These are phyloP conservation scores for Mycena vulgaris DNA, from an alignment of 768 basidiomycete species.

Conservation along the genomic window DNA sequence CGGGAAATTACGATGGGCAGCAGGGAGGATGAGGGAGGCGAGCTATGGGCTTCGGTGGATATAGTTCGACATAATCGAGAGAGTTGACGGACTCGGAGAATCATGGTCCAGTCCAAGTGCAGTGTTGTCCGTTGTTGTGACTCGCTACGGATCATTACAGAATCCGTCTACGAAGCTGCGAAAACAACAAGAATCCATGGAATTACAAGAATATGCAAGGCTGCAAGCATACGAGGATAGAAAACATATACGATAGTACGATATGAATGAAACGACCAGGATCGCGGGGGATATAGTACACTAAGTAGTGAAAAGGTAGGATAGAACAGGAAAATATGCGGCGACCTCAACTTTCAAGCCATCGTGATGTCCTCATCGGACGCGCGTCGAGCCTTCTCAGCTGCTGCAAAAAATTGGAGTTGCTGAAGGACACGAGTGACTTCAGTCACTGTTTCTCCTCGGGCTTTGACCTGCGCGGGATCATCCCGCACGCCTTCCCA, in stretches of 20 bases:
- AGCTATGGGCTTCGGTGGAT: conserved; percentile 25
- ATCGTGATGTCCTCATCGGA: conserved; percentile 19
- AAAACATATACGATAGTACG: conserved; percentile 7
- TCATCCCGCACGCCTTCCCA: conserved; percentile 71
- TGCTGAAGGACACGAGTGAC: conserved; percentile 59
- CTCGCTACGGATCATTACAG: no score
- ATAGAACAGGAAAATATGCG: background rate
- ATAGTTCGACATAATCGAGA: conserved; percentile 29
- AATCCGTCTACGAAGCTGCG: no score
- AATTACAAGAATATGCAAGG: background rate
- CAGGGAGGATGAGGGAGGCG: conserved; percentile 14
- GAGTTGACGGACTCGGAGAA: conserved; percentile 13
- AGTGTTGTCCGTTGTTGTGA: background rate
- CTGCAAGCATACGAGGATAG: no score
- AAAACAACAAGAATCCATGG: no score
- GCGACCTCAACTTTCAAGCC: background rate
- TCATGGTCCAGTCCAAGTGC: conserved; percentile 5
- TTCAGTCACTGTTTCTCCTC: conserved; percentile 56
- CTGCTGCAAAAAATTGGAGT: conserved; percentile 60
- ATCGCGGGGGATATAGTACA: conserved; percentile 20
- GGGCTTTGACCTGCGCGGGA: conserved; percentile 59
- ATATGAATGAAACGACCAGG: conserved; percentile 1
- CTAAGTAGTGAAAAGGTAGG: background rate
- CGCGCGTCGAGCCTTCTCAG: conserved; percentile 46
- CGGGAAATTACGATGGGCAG: conserved; percentile 18